Evolutionary conservation across 108 stramenopile genomes (phyloP).

Genomic region (Nitzschia palea): DNA sequence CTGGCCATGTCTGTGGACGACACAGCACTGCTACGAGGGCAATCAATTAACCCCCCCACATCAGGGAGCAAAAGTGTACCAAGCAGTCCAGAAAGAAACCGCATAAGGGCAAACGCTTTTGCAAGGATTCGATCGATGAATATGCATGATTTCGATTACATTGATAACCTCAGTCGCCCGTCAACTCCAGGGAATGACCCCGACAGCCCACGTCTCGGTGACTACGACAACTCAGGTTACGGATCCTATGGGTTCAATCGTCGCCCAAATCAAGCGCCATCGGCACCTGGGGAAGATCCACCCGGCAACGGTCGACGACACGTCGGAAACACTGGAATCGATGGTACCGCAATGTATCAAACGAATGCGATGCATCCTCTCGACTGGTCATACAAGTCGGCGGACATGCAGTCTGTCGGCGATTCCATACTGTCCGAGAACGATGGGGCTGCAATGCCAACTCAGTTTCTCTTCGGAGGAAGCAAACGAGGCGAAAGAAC

Average conservation of each 20-base stretch:
- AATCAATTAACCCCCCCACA: background rate
- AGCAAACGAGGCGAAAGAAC: background rate
- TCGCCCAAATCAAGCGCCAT: background rate
- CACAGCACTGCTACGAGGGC: too few species aligned
- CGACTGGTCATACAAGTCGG: conserved; percentile 44
- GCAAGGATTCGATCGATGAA: background rate
- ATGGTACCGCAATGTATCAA: conserved; percentile 56
- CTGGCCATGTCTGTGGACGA: too few species aligned
- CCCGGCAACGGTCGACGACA: conserved; percentile 35
- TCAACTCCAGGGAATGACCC: conserved; percentile 15
- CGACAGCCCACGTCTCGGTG: background rate
- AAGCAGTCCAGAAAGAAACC: background rate
- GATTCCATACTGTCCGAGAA: conserved; percentile 36
- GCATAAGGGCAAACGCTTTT: background rate
- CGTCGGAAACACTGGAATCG: conserved; percentile 40
- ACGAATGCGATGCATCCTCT: conserved; percentile 43
- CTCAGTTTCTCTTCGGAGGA: background rate
- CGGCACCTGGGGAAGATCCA: conserved; percentile 7
- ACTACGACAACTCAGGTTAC: background rate
- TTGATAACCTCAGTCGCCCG: conserved; percentile 27
- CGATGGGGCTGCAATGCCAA: conserved; percentile 1
- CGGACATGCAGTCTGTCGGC: conserved; percentile 26
- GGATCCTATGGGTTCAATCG: conserved; percentile 1
- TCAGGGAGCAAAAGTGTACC: conserved; percentile 4
- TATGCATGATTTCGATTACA: conserved; percentile 10